Evolutionary conservation across 805 yeast genomes (phyloP).

Genomic region (Vanderwaltozyma verrucispora): DNA sequence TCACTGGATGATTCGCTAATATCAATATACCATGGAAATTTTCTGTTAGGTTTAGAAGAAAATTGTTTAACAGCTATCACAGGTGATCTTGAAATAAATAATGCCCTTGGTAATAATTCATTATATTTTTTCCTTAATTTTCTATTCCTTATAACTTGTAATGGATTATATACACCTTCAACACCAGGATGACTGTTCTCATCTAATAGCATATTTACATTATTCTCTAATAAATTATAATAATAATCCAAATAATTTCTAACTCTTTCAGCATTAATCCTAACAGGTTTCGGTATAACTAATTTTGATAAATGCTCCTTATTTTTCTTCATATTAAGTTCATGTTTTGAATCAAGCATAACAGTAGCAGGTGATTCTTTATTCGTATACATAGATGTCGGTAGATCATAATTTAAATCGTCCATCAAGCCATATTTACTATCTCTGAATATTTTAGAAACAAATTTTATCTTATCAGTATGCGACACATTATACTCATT

Average conservation of each 20-base stretch:
- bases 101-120: constrained; percentile 32
- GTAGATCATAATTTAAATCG: constrained; percentile 18
- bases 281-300: constrained; percentile 13
- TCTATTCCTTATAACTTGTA: constrained; percentile 72
- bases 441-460: constrained; percentile 20
- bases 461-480: constrained; percentile 11
- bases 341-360: background rate
- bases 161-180: constrained; percentile 68
- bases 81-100: constrained; percentile 41
- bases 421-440: constrained; percentile 24
- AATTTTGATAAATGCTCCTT: background rate
- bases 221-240: constrained; percentile 38
- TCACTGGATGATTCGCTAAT: constrained; percentile 49
- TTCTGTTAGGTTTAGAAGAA: constrained; percentile 37
- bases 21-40: constrained; percentile 55
- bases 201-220: constrained; percentile 21
- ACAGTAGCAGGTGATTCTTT: background rate
- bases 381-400: background rate
- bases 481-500: background rate
- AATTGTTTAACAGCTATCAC: constrained; percentile 47
- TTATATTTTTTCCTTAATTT: constrained; percentile 40
- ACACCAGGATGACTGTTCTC: constrained; percentile 35
- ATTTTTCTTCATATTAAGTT: background rate
- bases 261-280: constrained; percentile 24
- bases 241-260: constrained; percentile 35